phyloP scores from a whole-genome alignment of 306 rosid species.

The Quercus agrifolia region DNA sequence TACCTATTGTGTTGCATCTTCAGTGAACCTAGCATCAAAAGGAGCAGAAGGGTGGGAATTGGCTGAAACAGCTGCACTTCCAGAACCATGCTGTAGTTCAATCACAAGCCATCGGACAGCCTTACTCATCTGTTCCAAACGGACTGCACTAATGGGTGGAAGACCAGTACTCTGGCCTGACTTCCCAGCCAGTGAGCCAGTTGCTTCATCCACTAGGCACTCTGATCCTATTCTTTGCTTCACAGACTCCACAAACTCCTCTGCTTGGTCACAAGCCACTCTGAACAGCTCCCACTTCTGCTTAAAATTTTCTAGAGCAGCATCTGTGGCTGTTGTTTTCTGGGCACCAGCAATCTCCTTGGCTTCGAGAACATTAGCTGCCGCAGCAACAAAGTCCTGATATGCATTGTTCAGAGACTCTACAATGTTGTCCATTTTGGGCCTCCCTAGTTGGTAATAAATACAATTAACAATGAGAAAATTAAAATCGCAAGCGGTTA shows the following conservation, averaged over 20 bases:
- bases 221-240: conserved; percentile 84
- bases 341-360: conserved; percentile 43
- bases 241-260: conserved; percentile 79
- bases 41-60: conserved; percentile 62
- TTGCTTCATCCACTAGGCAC: conserved; percentile 78
- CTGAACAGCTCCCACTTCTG: conserved; percentile 78
- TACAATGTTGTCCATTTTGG: conserved; percentile 57
- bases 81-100: conserved; percentile 74
- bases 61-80: conserved; percentile 45
- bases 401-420: conserved; percentile 64
- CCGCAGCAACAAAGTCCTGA: conserved; percentile 67
- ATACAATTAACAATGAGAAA: background rate
- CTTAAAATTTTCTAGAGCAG: conserved; percentile 68
- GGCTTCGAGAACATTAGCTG: conserved; percentile 64
- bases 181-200: conserved; percentile 58
- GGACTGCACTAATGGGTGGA: conserved; percentile 70
- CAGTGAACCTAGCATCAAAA: conserved; percentile 71
- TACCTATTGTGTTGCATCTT: conserved; percentile 68
- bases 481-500: background rate
- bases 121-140: conserved; percentile 83
- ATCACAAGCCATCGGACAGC: conserved; percentile 77
- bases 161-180: conserved; percentile 51
- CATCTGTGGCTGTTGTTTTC: conserved; percentile 55
- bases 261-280: conserved; percentile 78
- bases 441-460: background rate